Percentiles rank a stretch among this genome's conserved stretches.
These are phyloP conservation scores for Cutaneotrichosporon sp. DNA, from an alignment of 1,284 basidiomycete species.

Conservation along the genomic window DNA sequence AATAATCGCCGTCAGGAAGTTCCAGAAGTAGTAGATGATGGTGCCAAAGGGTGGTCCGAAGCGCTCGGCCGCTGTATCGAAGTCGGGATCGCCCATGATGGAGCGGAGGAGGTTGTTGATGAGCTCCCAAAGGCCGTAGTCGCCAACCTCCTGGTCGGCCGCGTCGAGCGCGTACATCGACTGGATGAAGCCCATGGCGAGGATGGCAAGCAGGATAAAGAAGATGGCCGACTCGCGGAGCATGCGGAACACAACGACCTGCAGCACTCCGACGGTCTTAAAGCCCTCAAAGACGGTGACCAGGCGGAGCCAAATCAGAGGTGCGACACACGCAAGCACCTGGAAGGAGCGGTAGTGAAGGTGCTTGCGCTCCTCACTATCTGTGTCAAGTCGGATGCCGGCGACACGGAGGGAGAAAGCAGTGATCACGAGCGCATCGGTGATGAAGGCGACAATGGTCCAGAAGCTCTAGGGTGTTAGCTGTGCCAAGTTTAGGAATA, in stretches of 20 bases:
- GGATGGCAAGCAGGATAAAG: conserved; percentile 76
- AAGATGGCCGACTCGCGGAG: conserved; percentile 90
- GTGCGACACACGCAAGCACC: conserved; percentile 79
- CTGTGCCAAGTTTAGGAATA: too few species aligned
- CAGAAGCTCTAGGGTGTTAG: conserved; percentile 61
- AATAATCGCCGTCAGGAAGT: conserved; percentile 79
- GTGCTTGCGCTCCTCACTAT: conserved; percentile 46
- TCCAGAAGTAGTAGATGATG: conserved; percentile 85
- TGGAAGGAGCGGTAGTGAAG: conserved; percentile 77
- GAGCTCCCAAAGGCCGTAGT: conserved; percentile 63
- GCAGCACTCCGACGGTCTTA: conserved; percentile 60
- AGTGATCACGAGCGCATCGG: conserved; percentile 67
- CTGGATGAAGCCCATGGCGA: conserved; percentile 78
- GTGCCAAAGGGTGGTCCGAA: conserved; percentile 65
- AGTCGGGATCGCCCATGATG: conserved; percentile 78
- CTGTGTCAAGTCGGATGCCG: conserved; percentile 60
- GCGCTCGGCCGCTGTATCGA: conserved; percentile 61
- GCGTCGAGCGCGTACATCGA: conserved; percentile 81
- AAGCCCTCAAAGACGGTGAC: conserved; percentile 58
- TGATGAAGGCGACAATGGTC: conserved; percentile 70
- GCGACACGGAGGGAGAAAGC: conserved; percentile 74
- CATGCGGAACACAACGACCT: conserved; percentile 63
- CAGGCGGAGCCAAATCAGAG: conserved; percentile 81
- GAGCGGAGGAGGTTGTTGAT: conserved; percentile 77
- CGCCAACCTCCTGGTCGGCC: conserved; percentile 78